Conservation (phyloP, 139 green algal species). For the Desmodesmus armatus region DNA sequence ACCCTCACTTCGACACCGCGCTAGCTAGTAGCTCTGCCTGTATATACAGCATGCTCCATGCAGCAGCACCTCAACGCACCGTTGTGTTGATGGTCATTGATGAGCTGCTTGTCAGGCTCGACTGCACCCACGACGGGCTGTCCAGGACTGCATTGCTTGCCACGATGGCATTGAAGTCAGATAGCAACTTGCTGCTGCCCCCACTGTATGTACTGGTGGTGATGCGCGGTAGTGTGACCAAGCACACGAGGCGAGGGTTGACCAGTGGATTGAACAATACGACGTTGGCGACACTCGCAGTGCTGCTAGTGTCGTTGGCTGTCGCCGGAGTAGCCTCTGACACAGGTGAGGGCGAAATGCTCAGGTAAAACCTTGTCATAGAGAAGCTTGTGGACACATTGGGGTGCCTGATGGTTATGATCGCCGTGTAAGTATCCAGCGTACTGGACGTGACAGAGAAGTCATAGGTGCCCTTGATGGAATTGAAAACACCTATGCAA, state of each 20-base stretch:
- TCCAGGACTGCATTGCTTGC: conserved; percentile 21
- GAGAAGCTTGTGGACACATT: conserved; percentile 10
- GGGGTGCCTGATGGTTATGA: conserved; percentile 47
- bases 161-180: conserved; percentile 40
- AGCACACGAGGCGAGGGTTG: conserved; percentile 32
- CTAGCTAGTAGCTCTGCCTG: too few species aligned
- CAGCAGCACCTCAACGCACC: conserved; percentile 1
- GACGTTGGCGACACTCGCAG: background rate
- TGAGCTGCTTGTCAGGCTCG: background rate
- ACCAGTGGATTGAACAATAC: conserved; percentile 45
- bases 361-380: conserved; percentile 34
- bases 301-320: background rate
- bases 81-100: conserved; percentile 9
- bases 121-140: conserved; percentile 25
- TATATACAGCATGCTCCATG: too few species aligned
- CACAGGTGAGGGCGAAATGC: background rate
- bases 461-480: conserved; percentile 28
- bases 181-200: conserved; percentile 18
- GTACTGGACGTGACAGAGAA: conserved; percentile 19
- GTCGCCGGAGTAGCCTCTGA: background rate
- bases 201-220: conserved; percentile 22
- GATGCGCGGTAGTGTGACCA: conserved; percentile 8
- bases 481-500: conserved; percentile 51
- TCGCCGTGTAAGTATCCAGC: conserved; percentile 40
- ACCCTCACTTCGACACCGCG: too few species aligned